Conservation (phyloP, 306 rosid genomes). For the Cercis canadensis region DNA sequence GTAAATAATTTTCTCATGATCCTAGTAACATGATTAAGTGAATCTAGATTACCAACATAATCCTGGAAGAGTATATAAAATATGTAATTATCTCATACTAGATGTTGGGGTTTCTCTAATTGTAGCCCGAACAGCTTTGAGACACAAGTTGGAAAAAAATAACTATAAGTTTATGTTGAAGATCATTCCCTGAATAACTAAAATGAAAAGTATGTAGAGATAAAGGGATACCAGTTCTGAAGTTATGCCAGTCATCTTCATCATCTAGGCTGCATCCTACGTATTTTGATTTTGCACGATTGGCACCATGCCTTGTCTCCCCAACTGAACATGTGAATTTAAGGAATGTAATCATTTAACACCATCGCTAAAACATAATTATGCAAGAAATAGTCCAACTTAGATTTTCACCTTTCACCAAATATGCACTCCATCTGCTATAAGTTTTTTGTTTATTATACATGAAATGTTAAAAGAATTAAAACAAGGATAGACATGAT, state of each 20-base stretch:
- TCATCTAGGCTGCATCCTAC: conserved; percentile 73
- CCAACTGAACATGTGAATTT: conserved; percentile 56
- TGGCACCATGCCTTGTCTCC: conserved; percentile 59
- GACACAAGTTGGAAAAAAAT: conserved; percentile 33
- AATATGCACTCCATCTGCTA: no score
- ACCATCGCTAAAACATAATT: no score
- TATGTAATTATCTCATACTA: conserved; percentile 52
- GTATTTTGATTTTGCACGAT: conserved; percentile 56
- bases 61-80: background rate
- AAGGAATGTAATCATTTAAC: no score
- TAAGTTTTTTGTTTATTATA: no score
- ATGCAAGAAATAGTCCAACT: no score
- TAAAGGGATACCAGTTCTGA: conserved; percentile 61
- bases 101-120: conserved; percentile 72
- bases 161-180: conserved; percentile 21
- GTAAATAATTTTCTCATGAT: conserved; percentile 11
- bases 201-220: conserved; percentile 13
- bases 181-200: conserved; percentile 5
- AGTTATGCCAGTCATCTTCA: conserved; percentile 78
- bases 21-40: background rate
- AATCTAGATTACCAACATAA: background rate
- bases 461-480: no score
- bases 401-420: no score
- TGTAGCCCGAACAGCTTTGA: conserved; percentile 73
- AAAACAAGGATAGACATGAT: no score